A percentile compares a stretch with the other conserved stretches of the same genome.
These are phyloP conservation scores for Strobilomyces dryophilus DNA, from an alignment of 768 basidiomycete genomes.

Conservation along the genomic window DNA sequence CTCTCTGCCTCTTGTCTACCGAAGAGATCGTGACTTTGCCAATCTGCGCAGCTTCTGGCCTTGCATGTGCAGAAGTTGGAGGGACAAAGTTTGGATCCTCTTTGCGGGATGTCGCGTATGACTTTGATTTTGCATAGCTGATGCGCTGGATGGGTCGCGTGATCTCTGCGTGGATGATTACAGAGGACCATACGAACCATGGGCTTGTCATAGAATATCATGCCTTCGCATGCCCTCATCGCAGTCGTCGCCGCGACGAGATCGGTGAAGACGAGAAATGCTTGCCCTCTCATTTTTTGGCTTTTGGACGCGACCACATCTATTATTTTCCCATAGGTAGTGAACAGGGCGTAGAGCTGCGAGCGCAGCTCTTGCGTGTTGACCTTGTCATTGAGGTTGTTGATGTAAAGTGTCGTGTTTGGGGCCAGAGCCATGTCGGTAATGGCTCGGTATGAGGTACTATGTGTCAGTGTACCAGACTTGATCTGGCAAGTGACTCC, in stretches of 20 bases:
- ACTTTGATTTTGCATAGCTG: constrained; percentile 85
- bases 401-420: constrained; percentile 85
- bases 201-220: constrained; percentile 89
- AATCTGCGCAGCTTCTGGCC: constrained; percentile 40
- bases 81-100: constrained; percentile 83
- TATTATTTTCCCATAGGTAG: constrained; percentile 89
- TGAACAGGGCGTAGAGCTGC: constrained; percentile 86
- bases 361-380: constrained; percentile 84
- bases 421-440: constrained; percentile 57
- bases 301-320: constrained; percentile 89
- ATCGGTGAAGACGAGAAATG: constrained; percentile 94
- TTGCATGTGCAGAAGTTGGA: constrained; percentile 62
- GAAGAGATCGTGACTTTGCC: constrained; percentile 31
- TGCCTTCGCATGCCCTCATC: constrained; percentile 88
- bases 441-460: background rate
- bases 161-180: constrained; percentile 4
- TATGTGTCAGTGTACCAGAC: background rate
- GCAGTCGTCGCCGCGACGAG: constrained; percentile 88
- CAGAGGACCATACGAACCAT: constrained; percentile 53
- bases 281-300: constrained; percentile 86
- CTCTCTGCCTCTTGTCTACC: constrained; percentile 63
- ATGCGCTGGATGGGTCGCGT: constrained; percentile 58
- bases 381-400: constrained; percentile 89
- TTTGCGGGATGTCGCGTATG: constrained; percentile 72
- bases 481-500: constrained; percentile 20